Evolutionary conservation across 305 asterid genomes (phyloP).

Genomic region (Coffea humblotiana): DNA sequence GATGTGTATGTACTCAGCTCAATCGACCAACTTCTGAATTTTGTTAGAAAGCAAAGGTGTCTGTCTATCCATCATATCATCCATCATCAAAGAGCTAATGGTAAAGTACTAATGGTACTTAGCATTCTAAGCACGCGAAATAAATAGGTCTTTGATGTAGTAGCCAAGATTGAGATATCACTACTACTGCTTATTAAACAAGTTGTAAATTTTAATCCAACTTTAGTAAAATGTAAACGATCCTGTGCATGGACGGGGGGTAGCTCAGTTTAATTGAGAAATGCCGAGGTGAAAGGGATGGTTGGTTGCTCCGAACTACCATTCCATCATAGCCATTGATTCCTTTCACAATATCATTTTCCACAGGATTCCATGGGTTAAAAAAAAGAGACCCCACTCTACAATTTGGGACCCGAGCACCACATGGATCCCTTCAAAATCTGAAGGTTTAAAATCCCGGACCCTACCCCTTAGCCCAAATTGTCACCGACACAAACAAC

Average conservation of each 20-base stretch:
- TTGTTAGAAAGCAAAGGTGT: too few relatives aligned
- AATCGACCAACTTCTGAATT: too few relatives aligned
- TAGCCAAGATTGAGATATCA: too few relatives aligned
- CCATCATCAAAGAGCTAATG: background rate
- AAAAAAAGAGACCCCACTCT: constrained; percentile 4
- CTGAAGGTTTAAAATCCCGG: constrained; percentile 1
- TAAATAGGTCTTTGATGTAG: too few relatives aligned
- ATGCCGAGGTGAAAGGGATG: constrained; percentile 13
- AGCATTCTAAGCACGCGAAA: too few relatives aligned
- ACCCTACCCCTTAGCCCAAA: background rate
- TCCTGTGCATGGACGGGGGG: background rate
- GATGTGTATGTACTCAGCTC: too few relatives aligned
- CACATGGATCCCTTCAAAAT: constrained; percentile 16
- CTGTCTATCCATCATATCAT: background rate
- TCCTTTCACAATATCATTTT: constrained; percentile 20
- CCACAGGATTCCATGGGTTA: constrained; percentile 17
- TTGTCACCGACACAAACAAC: constrained; percentile 21
- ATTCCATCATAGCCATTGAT: constrained; percentile 10
- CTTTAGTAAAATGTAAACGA: too few relatives aligned
- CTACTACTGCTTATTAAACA: too few relatives aligned
- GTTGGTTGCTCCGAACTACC: background rate
- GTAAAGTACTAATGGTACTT: too few relatives aligned
- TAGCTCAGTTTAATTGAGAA: background rate
- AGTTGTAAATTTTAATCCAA: too few relatives aligned
- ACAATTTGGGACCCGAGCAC: constrained; percentile 20